A percentile compares a stretch with the other conserved stretches of the same genome.
Evolutionary conservation across 2,329 filamentous ascomycete genomes (phyloP).

Genomic region (Fusarium musae): DNA sequence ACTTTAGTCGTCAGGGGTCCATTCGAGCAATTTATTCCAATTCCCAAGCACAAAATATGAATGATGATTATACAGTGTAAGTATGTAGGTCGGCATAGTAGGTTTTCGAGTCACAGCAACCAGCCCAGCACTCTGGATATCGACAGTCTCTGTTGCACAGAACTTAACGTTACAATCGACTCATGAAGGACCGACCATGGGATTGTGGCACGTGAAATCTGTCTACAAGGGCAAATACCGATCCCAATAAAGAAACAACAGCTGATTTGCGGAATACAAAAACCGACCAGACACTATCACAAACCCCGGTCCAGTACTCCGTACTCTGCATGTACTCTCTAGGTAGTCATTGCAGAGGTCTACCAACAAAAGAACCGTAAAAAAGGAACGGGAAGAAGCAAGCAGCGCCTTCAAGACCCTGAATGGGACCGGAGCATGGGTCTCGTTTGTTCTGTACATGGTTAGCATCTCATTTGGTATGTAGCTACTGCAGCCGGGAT

Average conservation of each 20-base stretch:
- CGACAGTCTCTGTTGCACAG: not conserved
- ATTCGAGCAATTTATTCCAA: not conserved
- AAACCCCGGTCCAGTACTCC: not conserved
- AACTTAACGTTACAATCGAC: slow-evolving; percentile 22
- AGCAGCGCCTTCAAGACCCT: slow-evolving; percentile 13
- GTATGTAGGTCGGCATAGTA: not conserved
- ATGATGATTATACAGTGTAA: slow-evolving; percentile 3
- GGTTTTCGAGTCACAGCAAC: not conserved
- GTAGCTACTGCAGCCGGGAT: slow-evolving; percentile 7
- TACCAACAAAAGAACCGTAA: slow-evolving; percentile 2
- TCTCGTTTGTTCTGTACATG: slow-evolving; percentile 5
- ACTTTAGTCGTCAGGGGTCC: slow-evolving; percentile 1
- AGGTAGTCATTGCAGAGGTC: not conserved
- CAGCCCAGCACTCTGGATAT: slow-evolving; percentile 5
- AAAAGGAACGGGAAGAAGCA: slow-evolving; percentile 9
- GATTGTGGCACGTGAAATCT: not conserved
- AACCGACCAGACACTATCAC: not conserved
- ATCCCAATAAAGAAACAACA: not conserved
- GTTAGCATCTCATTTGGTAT: not conserved
- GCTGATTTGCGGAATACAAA: not conserved
- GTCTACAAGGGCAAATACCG: not conserved
- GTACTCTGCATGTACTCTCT: no score
- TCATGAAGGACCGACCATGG: not conserved
- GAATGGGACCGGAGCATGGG: slow-evolving; percentile 19
- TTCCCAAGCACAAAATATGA: not conserved